Evolutionary conservation across 441 rosid species (phyloP).

Genomic region (Arabidopsis lyrata): DNA sequence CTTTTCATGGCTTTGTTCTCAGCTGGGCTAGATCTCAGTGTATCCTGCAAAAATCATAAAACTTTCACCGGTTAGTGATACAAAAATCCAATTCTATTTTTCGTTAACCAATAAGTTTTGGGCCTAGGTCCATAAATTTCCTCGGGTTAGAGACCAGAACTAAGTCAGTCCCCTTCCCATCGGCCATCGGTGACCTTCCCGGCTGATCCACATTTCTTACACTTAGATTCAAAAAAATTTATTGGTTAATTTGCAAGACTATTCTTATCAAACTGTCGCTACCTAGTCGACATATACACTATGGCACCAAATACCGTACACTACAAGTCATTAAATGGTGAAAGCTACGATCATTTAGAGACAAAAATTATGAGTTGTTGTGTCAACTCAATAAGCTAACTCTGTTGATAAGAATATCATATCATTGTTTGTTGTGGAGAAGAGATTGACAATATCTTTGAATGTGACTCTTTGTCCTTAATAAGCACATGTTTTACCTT

Average conservation of each 20-base stretch:
- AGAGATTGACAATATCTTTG: constrained; percentile 43
- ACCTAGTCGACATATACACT: not conserved
- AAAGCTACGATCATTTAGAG: constrained; percentile 17
- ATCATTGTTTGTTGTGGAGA: constrained; percentile 32
- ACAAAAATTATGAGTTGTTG: constrained; percentile 22
- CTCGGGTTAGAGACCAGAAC: not conserved
- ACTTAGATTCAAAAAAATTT: not conserved
- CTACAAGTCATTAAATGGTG: constrained; percentile 10
- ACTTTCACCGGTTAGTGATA: constrained; percentile 2
- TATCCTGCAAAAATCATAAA: constrained; percentile 57
- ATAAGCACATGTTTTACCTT: constrained; percentile 41
- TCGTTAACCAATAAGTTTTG: not conserved
- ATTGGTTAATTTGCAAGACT: not conserved
- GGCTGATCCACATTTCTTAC: not conserved
- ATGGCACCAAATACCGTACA: constrained; percentile 7
- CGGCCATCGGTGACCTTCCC: not conserved
- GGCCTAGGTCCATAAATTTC: not conserved
- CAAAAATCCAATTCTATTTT: not conserved
- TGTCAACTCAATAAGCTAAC: constrained; percentile 35
- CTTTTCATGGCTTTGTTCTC: constrained; percentile 80
- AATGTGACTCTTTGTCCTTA: constrained; percentile 34
- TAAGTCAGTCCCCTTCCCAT: not conserved
- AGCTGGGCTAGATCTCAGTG: constrained; percentile 69
- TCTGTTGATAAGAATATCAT: constrained; percentile 12
- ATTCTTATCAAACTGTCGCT: constrained; percentile 4